Base-by-base conservation (phyloP, 768 basidiomycete species). In the Mycena maculata region DNA sequence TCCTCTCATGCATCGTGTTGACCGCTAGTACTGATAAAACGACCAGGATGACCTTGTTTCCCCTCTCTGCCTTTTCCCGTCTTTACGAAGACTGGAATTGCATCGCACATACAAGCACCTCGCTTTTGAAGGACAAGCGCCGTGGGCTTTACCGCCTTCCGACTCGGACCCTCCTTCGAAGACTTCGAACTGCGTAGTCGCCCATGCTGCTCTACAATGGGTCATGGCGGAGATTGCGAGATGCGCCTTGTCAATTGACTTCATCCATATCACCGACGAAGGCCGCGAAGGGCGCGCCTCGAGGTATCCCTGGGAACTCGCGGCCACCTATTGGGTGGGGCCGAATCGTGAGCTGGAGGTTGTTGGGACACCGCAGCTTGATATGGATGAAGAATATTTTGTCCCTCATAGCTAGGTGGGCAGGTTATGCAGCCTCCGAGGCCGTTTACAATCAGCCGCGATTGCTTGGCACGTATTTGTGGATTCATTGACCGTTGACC, bases 1-100 rank as follows among this genome's bases (percentile, higher is more conserved):
- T n/a, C n/a, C n/a, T n/a, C n/a, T n/a, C n/a, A n/a, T n/a, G n/a
- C n/a, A n/a, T n/a, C n/a, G n/a, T n/a, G n/a, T n/a, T n/a, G n/a
- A n/a, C n/a, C 23, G 12, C 22, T 38, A 5, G 1, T 12, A 39
- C 41, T 54, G 42, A 63, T 55, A 1, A 11, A 50, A 25, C 22
- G 2, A 6, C 6, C 22, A 64, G 63, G 41, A 64, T n/a, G 48
- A 64, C 52, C n/a, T 64, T 27, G 27, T 64, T 52, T 41, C 38
- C 23, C 27, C 41, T 13, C 30, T 57, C 11, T 12, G 48, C 6
- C 55, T 49, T 47, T 65, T 58, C 41, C 30, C 38, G 28, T 33
- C 48, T 16, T 28, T 58, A 25, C 56, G 23, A 31, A 25, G 23
- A 45, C 16, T 58, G 20, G 49, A 65, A 9, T 20, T 52, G 12